Evolutionary conservation across 257 asterid species (phyloP), one percentile per base, ranked within the genome.

Genomic region (Solanum piurae): DNA sequence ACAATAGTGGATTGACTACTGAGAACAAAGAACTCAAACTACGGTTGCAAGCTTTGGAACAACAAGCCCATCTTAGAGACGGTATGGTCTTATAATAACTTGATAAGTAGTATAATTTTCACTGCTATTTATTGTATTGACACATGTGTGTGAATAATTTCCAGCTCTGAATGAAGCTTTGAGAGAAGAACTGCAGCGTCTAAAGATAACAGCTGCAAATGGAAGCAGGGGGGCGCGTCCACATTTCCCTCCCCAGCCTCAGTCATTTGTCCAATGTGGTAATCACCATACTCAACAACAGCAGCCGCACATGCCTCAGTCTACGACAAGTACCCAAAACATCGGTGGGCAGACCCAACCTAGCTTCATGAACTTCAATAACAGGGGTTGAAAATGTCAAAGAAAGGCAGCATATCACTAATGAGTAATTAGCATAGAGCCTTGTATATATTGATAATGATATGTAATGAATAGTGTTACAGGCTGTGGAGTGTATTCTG

Each of bases 21-120:
- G 98, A 96, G 94, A 96, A 96, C 96, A 96, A 94, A 92, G 98
- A 96, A 89, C 98, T 96, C 88, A 94, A 93, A 89, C 89, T 95
- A 88, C 96, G 95, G 86, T 86, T 96, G 88, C 94, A 96, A 88
- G 96, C 99, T 68, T 82, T 96, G 92, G 99, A 95, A 89, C 95
- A 96, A 87, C 94, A 94, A 93, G 98, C 99, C 34, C 98, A 94
- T 90, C 99, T 96, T 86, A 92, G 97, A 91, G 99, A 96, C 83
- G 99, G 98, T 96, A 95, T 27, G 90, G 90, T 12, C 69, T 21
- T 82, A 16, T 29, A 82, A 18, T 49, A 29, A 31, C 85, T 29
- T 82, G 6, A 29, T 25, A 34, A 73, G 20, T 21, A 73, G 31
- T 74, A 10, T 18, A 9, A 29, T 29, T 46, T 27, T 82, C 85